These are phyloP conservation scores for Rubia tinctorum DNA, from an alignment of 305 asterid species.

Conservation along the genomic window DNA sequence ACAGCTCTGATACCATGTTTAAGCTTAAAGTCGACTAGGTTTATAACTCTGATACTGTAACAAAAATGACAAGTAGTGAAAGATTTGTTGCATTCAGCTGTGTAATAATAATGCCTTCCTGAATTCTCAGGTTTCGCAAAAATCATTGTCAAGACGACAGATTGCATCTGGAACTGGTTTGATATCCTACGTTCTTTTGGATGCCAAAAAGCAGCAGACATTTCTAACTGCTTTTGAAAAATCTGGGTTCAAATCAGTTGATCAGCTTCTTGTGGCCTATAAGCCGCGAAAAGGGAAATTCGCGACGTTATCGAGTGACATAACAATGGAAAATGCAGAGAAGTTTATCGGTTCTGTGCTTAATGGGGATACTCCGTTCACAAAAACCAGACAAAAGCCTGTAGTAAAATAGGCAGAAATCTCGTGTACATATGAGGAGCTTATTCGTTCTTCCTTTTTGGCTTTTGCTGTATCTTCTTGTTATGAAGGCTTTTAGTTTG, in stretches of 20 bases:
- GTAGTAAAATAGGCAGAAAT: slow-evolving; percentile 23
- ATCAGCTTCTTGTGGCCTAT: slow-evolving; percentile 66
- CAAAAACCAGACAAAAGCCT: slow-evolving; percentile 62
- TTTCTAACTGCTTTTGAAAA: slow-evolving; percentile 60
- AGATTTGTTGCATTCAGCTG: not conserved
- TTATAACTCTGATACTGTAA: no score
- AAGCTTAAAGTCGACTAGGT: no score
- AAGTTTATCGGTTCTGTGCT: slow-evolving; percentile 59
- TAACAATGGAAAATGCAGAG: slow-evolving; percentile 61
- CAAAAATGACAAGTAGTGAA: no score
- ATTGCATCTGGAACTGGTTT: slow-evolving; percentile 44
- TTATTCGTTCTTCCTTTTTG: not conserved
- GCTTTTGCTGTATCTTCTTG: not conserved
- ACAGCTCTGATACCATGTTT: no score
- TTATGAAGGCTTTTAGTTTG: not conserved
- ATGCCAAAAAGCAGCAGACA: slow-evolving; percentile 66
- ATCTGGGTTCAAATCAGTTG: slow-evolving; percentile 61
- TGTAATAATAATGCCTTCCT: not conserved
- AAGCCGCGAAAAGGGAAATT: slow-evolving; percentile 78
- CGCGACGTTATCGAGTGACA: slow-evolving; percentile 42
- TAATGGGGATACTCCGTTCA: slow-evolving; percentile 75
- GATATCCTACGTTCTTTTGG: slow-evolving; percentile 67
- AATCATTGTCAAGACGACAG: slow-evolving; percentile 60
- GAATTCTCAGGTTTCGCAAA: slow-evolving; percentile 63
- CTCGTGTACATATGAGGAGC: not conserved